A percentile compares a stretch with the other conserved stretches of the same genome.
Conservation (phyloP, 2,329 filamentous ascomycete genomes). For the Fusarium torulosum region DNA sequence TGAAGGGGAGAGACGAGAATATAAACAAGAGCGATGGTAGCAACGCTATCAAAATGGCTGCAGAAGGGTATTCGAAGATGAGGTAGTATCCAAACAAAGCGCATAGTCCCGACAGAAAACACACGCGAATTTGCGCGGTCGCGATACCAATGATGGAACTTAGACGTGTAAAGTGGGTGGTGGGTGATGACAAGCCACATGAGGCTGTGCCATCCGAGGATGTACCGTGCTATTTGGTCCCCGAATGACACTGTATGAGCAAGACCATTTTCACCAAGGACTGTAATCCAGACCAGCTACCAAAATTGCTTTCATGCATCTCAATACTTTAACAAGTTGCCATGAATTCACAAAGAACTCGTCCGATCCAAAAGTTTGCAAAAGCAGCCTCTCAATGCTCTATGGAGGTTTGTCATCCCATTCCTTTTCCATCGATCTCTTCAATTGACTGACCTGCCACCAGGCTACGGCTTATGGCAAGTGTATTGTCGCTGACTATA, state of each 20-base stretch:
- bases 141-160: slow-evolving; percentile 31
- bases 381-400: slow-evolving; percentile 67
- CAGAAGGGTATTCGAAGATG: slow-evolving; percentile 22
- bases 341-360: slow-evolving; percentile 49
- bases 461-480: slow-evolving; percentile 90
- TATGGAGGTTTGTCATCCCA: slow-evolving; percentile 59
- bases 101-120: slow-evolving; percentile 35
- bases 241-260: slow-evolving; percentile 17
- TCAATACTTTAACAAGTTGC: slow-evolving; percentile 4
- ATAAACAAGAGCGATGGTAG: slow-evolving; percentile 13
- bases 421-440: background rate
- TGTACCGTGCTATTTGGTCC: slow-evolving; percentile 5
- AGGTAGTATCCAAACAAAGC: slow-evolving; percentile 36
- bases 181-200: slow-evolving; percentile 31
- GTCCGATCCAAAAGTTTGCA: slow-evolving; percentile 69
- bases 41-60: slow-evolving; percentile 4
- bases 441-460: slow-evolving; percentile 19
- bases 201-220: slow-evolving; percentile 5
- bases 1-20: background rate
- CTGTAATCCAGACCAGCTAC: background rate
- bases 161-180: slow-evolving; percentile 49
- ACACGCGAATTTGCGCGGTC: slow-evolving; percentile 43
- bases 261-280: slow-evolving; percentile 12
- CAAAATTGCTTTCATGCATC: slow-evolving; percentile 1
- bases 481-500: slow-evolving; percentile 92